Evolutionary conservation across 2,329 filamentous ascomycete species (phyloP), one percentile per base, ranked within the genome.

Genomic region (Alternaria metachromatica): DNA sequence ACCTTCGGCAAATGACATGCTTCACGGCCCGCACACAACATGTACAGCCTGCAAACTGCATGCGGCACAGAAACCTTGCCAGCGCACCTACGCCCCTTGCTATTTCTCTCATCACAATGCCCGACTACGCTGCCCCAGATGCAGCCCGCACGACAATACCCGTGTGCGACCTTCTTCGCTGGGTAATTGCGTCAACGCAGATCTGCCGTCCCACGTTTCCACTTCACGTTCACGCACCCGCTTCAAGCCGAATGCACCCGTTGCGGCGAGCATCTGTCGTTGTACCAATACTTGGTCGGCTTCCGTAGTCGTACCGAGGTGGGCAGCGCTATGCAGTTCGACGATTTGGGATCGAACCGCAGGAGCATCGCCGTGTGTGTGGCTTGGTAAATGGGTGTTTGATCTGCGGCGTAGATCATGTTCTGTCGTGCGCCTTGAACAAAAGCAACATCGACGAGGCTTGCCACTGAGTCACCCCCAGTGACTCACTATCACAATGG

Each of bases 131-230:
- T 33, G 8, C 20, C 46, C 30, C 55, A 30, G 18, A 59, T 33
- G 43, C 49, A 53, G 18, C 44, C 41, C 30, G 50, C 45, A 56
- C 30, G 15, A 55, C 56, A 26, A 43, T 50, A 43, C 33, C 15
- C 28, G 12, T 53, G 58, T 64, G 26, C 55, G 20, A 65, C 59
- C 49, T 65, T 43, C 55, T 50, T 20, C 55, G 33, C 43, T 62
- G n/a, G 62, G 48, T 30, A 26, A 28, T 53, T 44, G 43, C 20
- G 44, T 53, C 59, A 48, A 49, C 50, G 54, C 55, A 51, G 26
- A 55, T 51, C 62, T 65, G 62, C 55, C 59, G 59, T 62, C 59
- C 55, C 50, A 62, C 55, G 45, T 59, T 48, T 51, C 62, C 48
- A 33, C n/a, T 49, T 48, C 46, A 23, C 44, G 10, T 55, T 28